These are phyloP conservation scores for Taphrina sp. DNA, from an alignment of 1,139 yeast genomes.

Conservation along the genomic window DNA sequence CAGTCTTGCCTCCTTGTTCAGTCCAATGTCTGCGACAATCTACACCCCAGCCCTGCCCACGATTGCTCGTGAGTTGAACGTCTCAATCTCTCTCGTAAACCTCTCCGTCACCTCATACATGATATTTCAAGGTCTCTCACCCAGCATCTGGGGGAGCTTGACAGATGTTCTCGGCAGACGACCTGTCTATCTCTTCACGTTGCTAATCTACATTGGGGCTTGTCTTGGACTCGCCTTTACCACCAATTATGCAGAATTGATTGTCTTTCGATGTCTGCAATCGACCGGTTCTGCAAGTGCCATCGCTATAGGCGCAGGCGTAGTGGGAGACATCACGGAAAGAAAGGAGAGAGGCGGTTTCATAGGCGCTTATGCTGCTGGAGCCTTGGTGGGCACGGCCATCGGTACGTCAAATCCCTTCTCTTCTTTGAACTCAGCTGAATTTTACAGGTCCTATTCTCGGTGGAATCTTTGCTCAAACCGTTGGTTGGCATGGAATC, in stretches of 20 bases:
- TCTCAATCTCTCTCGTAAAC: conserved; percentile 58
- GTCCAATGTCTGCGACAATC: conserved; percentile 67
- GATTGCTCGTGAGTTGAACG: conserved; percentile 53
- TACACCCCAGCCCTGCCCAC: conserved; percentile 69
- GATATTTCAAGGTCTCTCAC: conserved; percentile 67
- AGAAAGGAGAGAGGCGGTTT: conserved; percentile 63
- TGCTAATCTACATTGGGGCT: conserved; percentile 55
- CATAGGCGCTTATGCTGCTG: conserved; percentile 61
- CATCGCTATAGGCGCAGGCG: conserved; percentile 63
- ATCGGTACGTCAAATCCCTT: no score
- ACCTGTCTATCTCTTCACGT: conserved; percentile 58
- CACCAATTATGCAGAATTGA: conserved; percentile 54
- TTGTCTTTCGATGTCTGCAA: conserved; percentile 63
- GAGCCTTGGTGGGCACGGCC: conserved; percentile 69
- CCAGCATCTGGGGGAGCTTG: conserved; percentile 58
- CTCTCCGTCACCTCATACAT: conserved; percentile 69
- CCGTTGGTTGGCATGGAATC: conserved; percentile 71
- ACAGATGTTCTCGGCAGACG: conserved; percentile 70
- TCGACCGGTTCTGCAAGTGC: conserved; percentile 71
- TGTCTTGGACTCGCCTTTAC: conserved; percentile 62
- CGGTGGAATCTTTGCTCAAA: conserved; percentile 63
- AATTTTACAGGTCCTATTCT: conserved; percentile 77
- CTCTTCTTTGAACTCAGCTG: no score
- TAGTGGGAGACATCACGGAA: conserved; percentile 65
- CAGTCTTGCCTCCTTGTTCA: conserved; percentile 55